Base-by-base conservation (phyloP, 1,284 basidiomycete species). In the Tausonia pullulans region DNA sequence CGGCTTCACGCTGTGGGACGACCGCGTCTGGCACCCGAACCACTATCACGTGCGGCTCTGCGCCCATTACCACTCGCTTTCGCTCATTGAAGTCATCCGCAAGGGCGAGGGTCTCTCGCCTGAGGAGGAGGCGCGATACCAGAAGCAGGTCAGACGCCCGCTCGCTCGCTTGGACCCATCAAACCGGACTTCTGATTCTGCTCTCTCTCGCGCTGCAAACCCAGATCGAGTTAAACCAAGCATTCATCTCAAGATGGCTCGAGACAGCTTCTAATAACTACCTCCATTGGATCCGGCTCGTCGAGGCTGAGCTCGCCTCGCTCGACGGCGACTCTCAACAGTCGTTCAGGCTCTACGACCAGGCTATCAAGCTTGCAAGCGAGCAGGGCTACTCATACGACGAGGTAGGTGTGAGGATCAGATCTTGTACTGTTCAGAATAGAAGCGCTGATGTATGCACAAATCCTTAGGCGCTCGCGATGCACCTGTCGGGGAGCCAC, bases 261-360 rank as follows among this genome's bases (percentile, higher is more conserved):
- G 83, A 83, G 0, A 80, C 84, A 0, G 84, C 83, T 70, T 83
- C 84, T 9, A 81, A 85, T 43, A 87, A 86, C 71, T 81, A 78
- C 16, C 81, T 80, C 67, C 80, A 82, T 27, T 87, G 85, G 85
- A 76, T 85, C 51, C 81, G 83, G 1, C 78, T 87, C 11, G 80
- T 87, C 83, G 0, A 71, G 86, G 50, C 70, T 76, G 65, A 66
- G 50, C 50, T 66, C n/a, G 65, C 61, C 10, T 58, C 65, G 3
- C 57, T 66, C 40, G 39, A 60, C 3, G 57, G 57, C n/a, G 79
- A 82, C 57, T 79, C 78, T 64, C 77, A 80, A 2, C 81, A 83
- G 64, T 82, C 84, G 0, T 81, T 84, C 71, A 82, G 80, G 68
- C 74, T 85, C 9, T 87, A 85, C 70, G 85, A 87, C 68, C 76